Base-by-base conservation (phyloP, 768 basidiomycete genomes). In the Termitomyces sp. region DNA sequence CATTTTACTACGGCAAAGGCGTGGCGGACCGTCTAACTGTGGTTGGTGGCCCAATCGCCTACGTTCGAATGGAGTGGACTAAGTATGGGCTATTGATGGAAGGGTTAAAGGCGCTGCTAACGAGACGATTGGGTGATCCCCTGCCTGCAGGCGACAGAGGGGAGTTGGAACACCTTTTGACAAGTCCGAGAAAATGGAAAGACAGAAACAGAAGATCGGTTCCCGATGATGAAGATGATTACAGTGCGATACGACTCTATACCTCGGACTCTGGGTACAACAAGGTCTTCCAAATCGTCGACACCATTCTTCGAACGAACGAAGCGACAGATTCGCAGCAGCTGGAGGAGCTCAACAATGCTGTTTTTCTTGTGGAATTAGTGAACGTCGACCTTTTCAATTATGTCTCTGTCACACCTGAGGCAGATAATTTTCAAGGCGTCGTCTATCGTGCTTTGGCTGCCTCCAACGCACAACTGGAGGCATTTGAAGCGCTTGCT, bases 381-480 rank as follows among this genome's bases (percentile, higher is more conserved):
- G 43, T 67, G 46, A 67, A 65, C 24, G 56, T 66, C 47, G 66
- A 67, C 56, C 59, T 67, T 28, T 67, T 62, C 56, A 67, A 67
- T 55, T 66, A 63, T 32, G 59, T 63, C 33, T 51, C 60, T 38
- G n/a, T 55, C 16, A 13, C 57, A 8, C 35, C 52, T 9, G 3
- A 52, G 20, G 46, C 53, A 22, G 46, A 56, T 33, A 57, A 65
- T 20, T 67, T 59, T 50, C 61, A 58, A 40, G 66, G 66, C 22
- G 54, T 55, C 16, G 58, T 63, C 3, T 65, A 61, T 44, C 62
- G 62, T 40, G 66, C 60, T 32, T 58, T 67, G 30, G 40, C 55
- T 22, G 54, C 65, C 30, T 59, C 66, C 1, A 18, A 55, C 7
- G 59, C 56, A 32, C 62, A 62, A 22, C 54, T 67, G 7, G 47